phyloP scores from a whole-genome alignment of 169 alveolate species.

The Plasmodium coatneyi region DNA sequence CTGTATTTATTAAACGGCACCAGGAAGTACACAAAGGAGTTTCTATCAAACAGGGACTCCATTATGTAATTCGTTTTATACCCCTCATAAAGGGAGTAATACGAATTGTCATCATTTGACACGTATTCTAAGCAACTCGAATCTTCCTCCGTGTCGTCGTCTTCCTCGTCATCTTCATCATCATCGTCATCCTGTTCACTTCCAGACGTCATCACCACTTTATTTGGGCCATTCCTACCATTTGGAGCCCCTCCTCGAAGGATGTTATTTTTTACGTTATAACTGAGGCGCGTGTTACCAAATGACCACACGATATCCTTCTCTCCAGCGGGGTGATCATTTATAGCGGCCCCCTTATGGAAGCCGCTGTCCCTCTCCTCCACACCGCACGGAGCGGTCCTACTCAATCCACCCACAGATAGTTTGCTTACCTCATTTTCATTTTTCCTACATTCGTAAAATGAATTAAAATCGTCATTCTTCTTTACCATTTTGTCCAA shows the following conservation, averaged over 20 bases:
- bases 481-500: slow-evolving; percentile 23
- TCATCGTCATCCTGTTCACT: background rate
- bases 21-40: slow-evolving; percentile 55
- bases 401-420: background rate
- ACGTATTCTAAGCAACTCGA: slow-evolving; percentile 15
- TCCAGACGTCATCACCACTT: background rate
- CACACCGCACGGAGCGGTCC: background rate
- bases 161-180: background rate
- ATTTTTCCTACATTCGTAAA: background rate
- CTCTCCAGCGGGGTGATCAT: background rate
- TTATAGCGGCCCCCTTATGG: background rate
- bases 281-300: background rate
- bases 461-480: slow-evolving; percentile 10
- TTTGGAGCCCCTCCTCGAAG: background rate
- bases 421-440: slow-evolving; percentile 18
- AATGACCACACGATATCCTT: background rate
- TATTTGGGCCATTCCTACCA: background rate
- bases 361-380: background rate
- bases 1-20: slow-evolving; percentile 71
- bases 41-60: slow-evolving; percentile 73
- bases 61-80: slow-evolving; percentile 69
- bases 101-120: slow-evolving; percentile 25
- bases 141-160: too few relatives aligned
- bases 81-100: slow-evolving; percentile 62
- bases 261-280: background rate